A percentile compares a stretch with the other conserved stretches of the same genome.
Evolutionary conservation across 2,329 filamentous ascomycete species (phyloP).

Genomic region (Pestalotiopsis sp.): DNA sequence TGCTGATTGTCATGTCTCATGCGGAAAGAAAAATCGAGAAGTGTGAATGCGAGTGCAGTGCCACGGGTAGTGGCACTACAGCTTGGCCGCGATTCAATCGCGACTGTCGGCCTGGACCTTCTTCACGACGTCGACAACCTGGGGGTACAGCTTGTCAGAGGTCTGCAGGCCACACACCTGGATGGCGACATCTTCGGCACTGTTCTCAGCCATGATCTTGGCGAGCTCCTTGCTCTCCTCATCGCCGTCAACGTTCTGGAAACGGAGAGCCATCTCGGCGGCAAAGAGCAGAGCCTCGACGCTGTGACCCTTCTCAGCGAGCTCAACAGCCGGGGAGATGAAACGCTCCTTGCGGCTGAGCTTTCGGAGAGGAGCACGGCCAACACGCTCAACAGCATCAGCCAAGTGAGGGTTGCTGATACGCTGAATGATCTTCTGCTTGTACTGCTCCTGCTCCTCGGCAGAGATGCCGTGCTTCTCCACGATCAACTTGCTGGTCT

Average conservation of each 20-base stretch:
- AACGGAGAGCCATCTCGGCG: conserved; percentile 89
- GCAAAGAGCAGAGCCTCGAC: conserved; percentile 77
- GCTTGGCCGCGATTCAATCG: conserved; percentile 38
- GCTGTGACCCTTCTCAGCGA: conserved; percentile 78
- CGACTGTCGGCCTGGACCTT: conserved; percentile 74
- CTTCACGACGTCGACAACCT: conserved; percentile 77
- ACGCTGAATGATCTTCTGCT: conserved; percentile 87
- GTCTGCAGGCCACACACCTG: conserved; percentile 82
- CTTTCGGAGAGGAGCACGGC: conserved; percentile 92
- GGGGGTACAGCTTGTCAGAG: conserved; percentile 75
- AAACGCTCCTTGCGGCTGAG: conserved; percentile 94
- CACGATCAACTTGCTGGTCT: conserved; percentile 86
- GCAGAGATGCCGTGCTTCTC: conserved; percentile 80
- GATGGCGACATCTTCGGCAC: conserved; percentile 73
- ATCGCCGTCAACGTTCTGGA: conserved; percentile 92
- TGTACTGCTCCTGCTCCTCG: conserved; percentile 81
- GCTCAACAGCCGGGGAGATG: conserved; percentile 85
- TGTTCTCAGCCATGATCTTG: conserved; percentile 77
- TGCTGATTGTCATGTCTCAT: conserved; percentile 12
- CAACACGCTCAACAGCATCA: conserved; percentile 93
- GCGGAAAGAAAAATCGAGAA: background rate
- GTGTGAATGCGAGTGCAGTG: background rate
- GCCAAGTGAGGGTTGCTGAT: conserved; percentile 94
- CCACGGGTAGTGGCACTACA: background rate
- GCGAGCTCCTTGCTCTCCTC: conserved; percentile 87